A percentile compares a stretch with the other conserved stretches of the same genome.
These are phyloP conservation scores for Fusarium caatingaense DNA, from an alignment of 2,329 filamentous ascomycete genomes.

Conservation along the genomic window DNA sequence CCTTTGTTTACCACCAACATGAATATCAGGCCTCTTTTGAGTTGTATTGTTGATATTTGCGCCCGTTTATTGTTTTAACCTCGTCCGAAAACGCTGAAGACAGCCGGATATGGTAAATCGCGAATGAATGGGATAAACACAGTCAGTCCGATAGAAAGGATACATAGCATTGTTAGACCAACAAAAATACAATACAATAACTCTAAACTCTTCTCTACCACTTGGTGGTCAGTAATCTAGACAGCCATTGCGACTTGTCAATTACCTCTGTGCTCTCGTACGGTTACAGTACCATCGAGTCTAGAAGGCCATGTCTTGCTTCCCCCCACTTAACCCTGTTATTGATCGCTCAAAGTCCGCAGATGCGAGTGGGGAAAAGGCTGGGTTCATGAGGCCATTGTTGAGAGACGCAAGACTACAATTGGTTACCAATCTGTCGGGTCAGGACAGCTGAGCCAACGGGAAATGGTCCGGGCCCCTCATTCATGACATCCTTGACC, in stretches of 20 bases:
- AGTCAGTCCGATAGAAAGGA: constrained; percentile 4
- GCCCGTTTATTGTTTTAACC: neutral
- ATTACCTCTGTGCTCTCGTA: neutral
- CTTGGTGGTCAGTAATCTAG: neutral
- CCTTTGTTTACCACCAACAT: constrained; percentile 10
- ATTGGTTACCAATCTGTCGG: constrained; percentile 38
- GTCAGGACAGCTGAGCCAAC: constrained; percentile 35
- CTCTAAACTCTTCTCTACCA: constrained; percentile 3
- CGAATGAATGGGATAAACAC: neutral
- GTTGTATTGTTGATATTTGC: constrained; percentile 5
- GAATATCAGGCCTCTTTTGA: constrained; percentile 6
- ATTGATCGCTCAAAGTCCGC: neutral
- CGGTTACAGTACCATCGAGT: constrained; percentile 7
- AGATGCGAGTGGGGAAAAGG: constrained; percentile 6
- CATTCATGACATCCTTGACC: constrained; percentile 6
- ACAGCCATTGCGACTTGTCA: neutral
- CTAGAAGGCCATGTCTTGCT: neutral
- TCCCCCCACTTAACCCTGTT: neutral
- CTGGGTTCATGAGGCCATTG: constrained; percentile 26
- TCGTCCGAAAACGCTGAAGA: neutral
- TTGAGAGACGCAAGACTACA: neutral
- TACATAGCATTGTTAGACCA: constrained; percentile 29
- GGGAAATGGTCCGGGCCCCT: constrained; percentile 27
- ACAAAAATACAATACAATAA: constrained; percentile 18
- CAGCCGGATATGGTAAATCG: constrained; percentile 5